Evolutionary conservation across 108 stramenopile species (phyloP), one percentile per base, ranked within the genome.

Genomic region (Cafeteria roenbergensis): DNA sequence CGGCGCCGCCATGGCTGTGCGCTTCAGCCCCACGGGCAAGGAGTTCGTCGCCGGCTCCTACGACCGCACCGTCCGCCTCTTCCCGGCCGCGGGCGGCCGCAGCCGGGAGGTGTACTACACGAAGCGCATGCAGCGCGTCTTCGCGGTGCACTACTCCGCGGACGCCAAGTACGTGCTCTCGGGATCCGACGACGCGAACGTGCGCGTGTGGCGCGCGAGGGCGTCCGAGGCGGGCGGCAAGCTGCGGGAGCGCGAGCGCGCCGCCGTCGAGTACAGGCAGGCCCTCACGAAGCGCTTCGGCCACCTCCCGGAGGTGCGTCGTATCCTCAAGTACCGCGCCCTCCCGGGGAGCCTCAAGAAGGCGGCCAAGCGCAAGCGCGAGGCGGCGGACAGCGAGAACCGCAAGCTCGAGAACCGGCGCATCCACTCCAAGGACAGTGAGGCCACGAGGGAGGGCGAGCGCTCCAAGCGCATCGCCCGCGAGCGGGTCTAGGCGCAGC

Each of bases 71-170:
- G 71, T 96, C 30, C 86, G 98, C 8, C 85, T 99, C 38, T 99
- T 95, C 68, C 65, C 66, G 35, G 56, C 71, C 30, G 50, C 73
- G 17, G 58, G 67, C 3, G 87, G 90, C 17, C 56, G 79, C 0
- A 75, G 88, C 0, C 51, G 94, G 33, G 93, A 96, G 67, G 81
- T 90, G 27, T 99, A 96, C 71, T 93, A 96, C 72, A 85, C 97
- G 24, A 94, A 92, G 65, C 88, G 98, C 34, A 99, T 99, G 98
- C 98, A 99, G 76, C 80, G 93, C 12, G 88, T 97, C 25, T 93
- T 94, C 72, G 84, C 87, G 54, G 92, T 93, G 42, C 78, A 88
- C 66, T 99, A 85, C 72, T 87, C 91, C 27, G 77, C 84, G 63
- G 98, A 99, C 78, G 81, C 87, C 37, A 82, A 86, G 38, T 99